Conservation (phyloP, 139 green algal species). For the Gonium pectorale region DNA sequence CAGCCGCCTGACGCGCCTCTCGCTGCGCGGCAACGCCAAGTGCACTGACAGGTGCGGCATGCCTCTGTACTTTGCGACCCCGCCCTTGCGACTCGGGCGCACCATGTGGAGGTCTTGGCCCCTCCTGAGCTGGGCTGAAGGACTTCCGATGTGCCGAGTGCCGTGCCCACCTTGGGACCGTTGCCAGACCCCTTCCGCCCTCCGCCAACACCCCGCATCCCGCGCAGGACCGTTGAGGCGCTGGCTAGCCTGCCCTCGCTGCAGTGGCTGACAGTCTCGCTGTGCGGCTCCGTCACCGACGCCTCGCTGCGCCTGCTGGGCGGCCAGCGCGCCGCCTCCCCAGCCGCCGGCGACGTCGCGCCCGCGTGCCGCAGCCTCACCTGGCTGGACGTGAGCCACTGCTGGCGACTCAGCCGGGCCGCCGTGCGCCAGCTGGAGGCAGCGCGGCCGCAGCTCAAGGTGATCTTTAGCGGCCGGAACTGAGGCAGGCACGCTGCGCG, state of each 20-base stretch:
- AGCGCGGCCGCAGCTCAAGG: constrained; percentile 27
- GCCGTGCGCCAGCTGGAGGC: constrained; percentile 28
- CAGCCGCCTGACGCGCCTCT: constrained; percentile 14
- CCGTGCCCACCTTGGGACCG: too few species aligned
- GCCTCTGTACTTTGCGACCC: not conserved
- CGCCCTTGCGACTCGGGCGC: too few species aligned
- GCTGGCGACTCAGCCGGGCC: constrained; percentile 20
- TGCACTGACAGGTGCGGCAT: constrained; percentile 13
- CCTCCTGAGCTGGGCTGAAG: too few species aligned
- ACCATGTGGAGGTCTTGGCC: too few species aligned
- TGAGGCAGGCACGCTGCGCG: too few species aligned
- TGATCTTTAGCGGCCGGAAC: constrained; percentile 14
- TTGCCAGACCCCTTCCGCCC: not conserved
- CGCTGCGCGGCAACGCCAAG: constrained; percentile 18
- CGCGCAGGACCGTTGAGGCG: constrained; percentile 38
- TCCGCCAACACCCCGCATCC: not conserved
- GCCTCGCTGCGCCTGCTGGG: constrained; percentile 29
- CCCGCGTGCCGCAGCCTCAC: constrained; percentile 23
- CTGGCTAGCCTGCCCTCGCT: constrained; percentile 46
- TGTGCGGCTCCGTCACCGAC: constrained; percentile 32
- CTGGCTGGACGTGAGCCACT: constrained; percentile 56
- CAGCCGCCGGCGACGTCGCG: constrained; percentile 28
- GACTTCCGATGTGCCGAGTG: too few species aligned
- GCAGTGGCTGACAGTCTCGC: constrained; percentile 56
- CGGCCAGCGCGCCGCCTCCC: not conserved